Conservation (phyloP, 208 protist species). For the Crithidia acanthocephali region DNA sequence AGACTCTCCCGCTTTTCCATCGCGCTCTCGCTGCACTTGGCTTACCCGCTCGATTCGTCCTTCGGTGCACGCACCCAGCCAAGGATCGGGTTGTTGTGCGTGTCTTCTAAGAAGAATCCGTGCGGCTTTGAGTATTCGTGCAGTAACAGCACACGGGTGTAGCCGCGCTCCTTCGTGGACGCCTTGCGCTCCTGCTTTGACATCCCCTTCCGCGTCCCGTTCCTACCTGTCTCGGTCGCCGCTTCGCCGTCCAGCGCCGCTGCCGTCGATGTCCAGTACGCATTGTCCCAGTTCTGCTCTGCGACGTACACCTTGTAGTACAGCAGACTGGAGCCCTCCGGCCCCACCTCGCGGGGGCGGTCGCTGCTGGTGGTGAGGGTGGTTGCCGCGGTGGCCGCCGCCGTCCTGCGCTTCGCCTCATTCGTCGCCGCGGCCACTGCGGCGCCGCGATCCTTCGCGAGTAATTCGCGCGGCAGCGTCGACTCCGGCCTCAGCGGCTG, state of each 20-base stretch:
- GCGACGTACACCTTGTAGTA: slow-evolving; percentile 60
- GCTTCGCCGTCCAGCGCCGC: slow-evolving; percentile 8
- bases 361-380: not conserved
- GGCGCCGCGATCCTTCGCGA: not conserved
- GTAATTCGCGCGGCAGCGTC: slow-evolving; percentile 6
- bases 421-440: not conserved
- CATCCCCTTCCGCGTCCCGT: not conserved
- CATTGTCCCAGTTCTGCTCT: slow-evolving; percentile 78
- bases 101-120: slow-evolving; percentile 50
- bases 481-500: slow-evolving; percentile 19
- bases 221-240: not conserved
- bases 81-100: slow-evolving; percentile 37
- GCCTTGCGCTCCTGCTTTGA: slow-evolving; percentile 3
- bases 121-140: slow-evolving; percentile 40
- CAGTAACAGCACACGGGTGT: slow-evolving; percentile 46
- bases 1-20: not conserved
- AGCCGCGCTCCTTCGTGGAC: slow-evolving; percentile 12
- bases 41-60: not conserved
- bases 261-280: slow-evolving; percentile 38
- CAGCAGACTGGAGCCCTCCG: slow-evolving; percentile 3
- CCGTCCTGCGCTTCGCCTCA: slow-evolving; percentile 1
- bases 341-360: not conserved
- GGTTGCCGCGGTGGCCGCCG: not conserved
- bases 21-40: not conserved
- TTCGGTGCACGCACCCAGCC: slow-evolving; percentile 47